Conservation (phyloP, 495 filamentous ascomycete genomes). For the Podospora bellae-mahoneyi region DNA sequence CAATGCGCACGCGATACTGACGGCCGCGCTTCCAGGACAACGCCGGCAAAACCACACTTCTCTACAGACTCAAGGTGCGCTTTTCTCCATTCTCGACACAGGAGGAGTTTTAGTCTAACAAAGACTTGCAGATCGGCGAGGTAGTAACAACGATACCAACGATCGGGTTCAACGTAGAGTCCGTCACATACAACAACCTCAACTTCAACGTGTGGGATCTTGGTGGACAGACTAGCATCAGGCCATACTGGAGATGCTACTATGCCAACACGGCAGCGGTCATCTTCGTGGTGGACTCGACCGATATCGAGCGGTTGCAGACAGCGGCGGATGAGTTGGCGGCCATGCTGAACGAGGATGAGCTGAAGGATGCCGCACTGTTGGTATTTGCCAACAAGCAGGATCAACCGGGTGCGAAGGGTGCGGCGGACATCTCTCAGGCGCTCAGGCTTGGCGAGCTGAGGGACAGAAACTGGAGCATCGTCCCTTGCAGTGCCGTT, state of each 20-base stretch:
- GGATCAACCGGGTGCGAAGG: conserved; percentile 95
- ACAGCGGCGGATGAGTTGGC: conserved; percentile 90
- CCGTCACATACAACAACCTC: conserved; percentile 92
- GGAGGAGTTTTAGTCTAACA: conserved; percentile 7
- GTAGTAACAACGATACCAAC: conserved; percentile 98
- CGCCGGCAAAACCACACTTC: conserved; percentile 93
- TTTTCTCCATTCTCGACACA: background rate
- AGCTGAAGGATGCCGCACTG: conserved; percentile 85
- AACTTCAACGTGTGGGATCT: conserved; percentile 99
- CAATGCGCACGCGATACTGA: conserved; percentile 21
- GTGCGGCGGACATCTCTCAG: conserved; percentile 93
- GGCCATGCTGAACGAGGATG: conserved; percentile 95
- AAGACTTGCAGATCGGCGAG: conserved; percentile 74
- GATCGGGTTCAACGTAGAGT: conserved; percentile 99
- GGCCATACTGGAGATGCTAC: conserved; percentile 98
- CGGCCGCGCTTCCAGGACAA: conserved; percentile 67
- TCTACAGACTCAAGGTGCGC: conserved; percentile 90
- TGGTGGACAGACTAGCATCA: conserved; percentile 92
- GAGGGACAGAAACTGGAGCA: conserved; percentile 97
- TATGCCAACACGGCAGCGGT: conserved; percentile 99
- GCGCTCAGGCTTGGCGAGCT: conserved; percentile 84
- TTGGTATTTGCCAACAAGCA: conserved; percentile 99
- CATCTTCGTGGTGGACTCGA: conserved; percentile 96
- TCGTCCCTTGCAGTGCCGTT: conserved; percentile 93
- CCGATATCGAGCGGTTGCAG: conserved; percentile 89